A percentile compares a stretch with the other conserved stretches of the same genome.
Evolutionary conservation across 2,329 filamentous ascomycete species (phyloP).

Genomic region (Alternaria brassicae): DNA sequence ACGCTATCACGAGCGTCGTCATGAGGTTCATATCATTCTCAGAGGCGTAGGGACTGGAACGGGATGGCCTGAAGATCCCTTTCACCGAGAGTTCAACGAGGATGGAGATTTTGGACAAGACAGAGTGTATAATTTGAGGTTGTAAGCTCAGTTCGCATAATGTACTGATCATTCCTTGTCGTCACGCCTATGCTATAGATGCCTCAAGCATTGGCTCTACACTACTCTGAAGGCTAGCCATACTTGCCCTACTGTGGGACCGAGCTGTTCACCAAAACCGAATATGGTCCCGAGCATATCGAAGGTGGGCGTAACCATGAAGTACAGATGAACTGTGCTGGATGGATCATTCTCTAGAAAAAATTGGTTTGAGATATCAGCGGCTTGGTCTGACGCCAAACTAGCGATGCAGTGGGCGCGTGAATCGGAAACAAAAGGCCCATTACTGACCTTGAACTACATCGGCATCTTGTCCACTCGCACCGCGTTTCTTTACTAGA

Average conservation of each 20-base stretch:
- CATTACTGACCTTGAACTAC: not conserved
- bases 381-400: not conserved
- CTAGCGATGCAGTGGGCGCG: not conserved
- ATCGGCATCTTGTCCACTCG: not conserved
- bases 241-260: conserved; percentile 13
- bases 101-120: not conserved
- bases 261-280: conserved; percentile 3
- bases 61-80: not conserved
- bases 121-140: not conserved
- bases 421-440: not conserved
- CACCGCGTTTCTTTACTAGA: not conserved
- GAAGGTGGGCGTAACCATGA: not conserved
- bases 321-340: not conserved
- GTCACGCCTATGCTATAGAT: not conserved
- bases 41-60: not conserved
- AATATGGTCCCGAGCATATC: not conserved
- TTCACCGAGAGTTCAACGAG: not conserved
- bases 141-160: not conserved
- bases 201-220: not conserved
- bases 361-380: not conserved
- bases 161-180: not conserved
- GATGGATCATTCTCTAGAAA: not conserved
- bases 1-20: not conserved
- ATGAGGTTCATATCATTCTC: not conserved
- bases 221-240: not conserved